Evolutionary conservation across 139 green algal species (phyloP), one percentile per base, ranked within the genome.

Genomic region (Pleodorina starrii): DNA sequence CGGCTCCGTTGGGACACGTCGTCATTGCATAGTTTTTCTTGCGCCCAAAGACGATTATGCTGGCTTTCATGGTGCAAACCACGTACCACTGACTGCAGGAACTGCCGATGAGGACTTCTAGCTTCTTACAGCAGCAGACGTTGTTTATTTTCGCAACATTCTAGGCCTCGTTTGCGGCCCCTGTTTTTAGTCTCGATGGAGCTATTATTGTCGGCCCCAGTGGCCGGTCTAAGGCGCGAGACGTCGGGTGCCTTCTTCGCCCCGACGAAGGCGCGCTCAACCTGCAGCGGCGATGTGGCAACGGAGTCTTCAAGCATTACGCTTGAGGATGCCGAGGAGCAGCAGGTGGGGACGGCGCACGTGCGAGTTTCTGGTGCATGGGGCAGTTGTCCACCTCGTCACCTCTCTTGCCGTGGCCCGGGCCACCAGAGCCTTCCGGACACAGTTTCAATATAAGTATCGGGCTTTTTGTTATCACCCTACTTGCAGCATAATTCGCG

Each of bases 51-150:
- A n/a, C n/a, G n/a, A n/a, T n/a, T n/a, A n/a, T n/a, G n/a, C n/a
- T n/a, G n/a, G n/a, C n/a, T n/a, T n/a, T n/a, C n/a, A n/a, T n/a
- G n/a, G n/a, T n/a, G n/a, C n/a, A n/a, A n/a, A n/a, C n/a, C n/a
- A n/a, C n/a, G n/a, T n/a, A n/a, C n/a, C n/a, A n/a, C n/a, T n/a
- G 63, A 32, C 63, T 38, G 29, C 63, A 73, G 63, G 63, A 73
- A 36, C 63, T 73, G 27, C 63, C 32, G 48, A 73, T 73, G 63
- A 73, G 63, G 63, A 73, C 63, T 35, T 66, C 54, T 66, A 66
- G 29, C 54, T 66, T 66, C 54, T 66, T 12, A 12, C 54, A 66
- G 54, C 54, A 66, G 54, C 54, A 66, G 5, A 66, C 54, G 21
- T 25, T 12, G 6, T 2, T 66, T 66, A 66, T 66, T 25, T 2